A percentile compares a stretch with the other conserved stretches of the same genome.
Conservation (phyloP, 2,329 filamentous ascomycete genomes). For the Sphaerostilbella broomeana region DNA sequence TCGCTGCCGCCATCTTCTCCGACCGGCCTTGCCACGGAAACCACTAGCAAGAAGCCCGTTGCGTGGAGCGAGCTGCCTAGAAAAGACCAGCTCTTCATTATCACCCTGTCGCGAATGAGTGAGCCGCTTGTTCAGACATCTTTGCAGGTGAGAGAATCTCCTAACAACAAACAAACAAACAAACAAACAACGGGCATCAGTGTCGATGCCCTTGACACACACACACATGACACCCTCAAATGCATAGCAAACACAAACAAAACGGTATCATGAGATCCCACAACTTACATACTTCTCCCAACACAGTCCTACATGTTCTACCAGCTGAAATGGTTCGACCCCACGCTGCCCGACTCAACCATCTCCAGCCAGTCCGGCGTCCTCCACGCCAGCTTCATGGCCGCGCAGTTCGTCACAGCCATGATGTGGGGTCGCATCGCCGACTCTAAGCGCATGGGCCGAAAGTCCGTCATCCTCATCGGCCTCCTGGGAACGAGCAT, state of each 20-base stretch:
- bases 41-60: constrained; percentile 17
- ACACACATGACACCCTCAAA: too few species aligned
- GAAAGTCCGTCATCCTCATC: constrained; percentile 72
- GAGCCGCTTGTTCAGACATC: constrained; percentile 79
- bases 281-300: neutral
- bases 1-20: neutral
- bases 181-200: too few species aligned
- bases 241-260: too few species aligned
- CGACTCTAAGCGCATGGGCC: constrained; percentile 55
- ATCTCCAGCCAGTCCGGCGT: constrained; percentile 74
- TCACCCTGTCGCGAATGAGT: constrained; percentile 71
- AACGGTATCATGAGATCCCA: too few species aligned
- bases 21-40: neutral
- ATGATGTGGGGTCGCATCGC: constrained; percentile 74
- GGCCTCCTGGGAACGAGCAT: constrained; percentile 61
- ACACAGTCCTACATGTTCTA: constrained; percentile 74
- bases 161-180: neutral
- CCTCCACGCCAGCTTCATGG: constrained; percentile 72
- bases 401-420: constrained; percentile 74
- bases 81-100: constrained; percentile 69
- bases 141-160: constrained; percentile 43
- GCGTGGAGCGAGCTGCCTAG: constrained; percentile 65
- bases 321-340: constrained; percentile 71
- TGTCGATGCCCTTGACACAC: too few species aligned
- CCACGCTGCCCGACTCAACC: constrained; percentile 47